Conservation (phyloP, 108 stramenopile genomes). For the Epithemia pelagica region DNA sequence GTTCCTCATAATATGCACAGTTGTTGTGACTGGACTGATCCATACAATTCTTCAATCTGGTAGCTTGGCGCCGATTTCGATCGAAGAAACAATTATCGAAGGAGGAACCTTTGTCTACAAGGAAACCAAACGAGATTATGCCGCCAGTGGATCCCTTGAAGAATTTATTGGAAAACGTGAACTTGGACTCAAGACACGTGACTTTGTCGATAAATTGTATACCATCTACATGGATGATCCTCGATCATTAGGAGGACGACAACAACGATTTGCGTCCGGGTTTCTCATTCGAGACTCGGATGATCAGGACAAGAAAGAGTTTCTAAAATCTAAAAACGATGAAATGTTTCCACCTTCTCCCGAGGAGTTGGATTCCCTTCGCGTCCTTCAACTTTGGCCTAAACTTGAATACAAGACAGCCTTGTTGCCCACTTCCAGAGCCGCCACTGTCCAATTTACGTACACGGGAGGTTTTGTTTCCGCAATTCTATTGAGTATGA, state of each 20-base stretch:
- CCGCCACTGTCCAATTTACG: constrained; percentile 51
- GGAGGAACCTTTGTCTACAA: constrained; percentile 69
- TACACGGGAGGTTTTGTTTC: constrained; percentile 68
- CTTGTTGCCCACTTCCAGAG: constrained; percentile 49
- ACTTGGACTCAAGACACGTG: constrained; percentile 22
- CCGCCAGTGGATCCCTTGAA: constrained; percentile 31
- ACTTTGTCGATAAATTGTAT: constrained; percentile 45
- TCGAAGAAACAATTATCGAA: constrained; percentile 39
- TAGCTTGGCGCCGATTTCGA: constrained; percentile 28
- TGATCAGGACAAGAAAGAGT: not conserved
- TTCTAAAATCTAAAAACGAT: constrained; percentile 6
- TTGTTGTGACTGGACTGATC: constrained; percentile 25
- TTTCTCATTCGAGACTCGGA: constrained; percentile 15
- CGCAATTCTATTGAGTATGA: constrained; percentile 39
- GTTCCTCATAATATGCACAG: constrained; percentile 40
- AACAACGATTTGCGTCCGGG: constrained; percentile 51
- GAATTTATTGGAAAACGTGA: constrained; percentile 21
- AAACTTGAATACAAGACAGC: constrained; percentile 18
- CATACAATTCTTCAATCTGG: constrained; percentile 40
- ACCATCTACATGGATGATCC: constrained; percentile 60
- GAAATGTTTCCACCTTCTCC: constrained; percentile 2
- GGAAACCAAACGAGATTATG: constrained; percentile 51
- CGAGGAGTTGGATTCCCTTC: constrained; percentile 10
- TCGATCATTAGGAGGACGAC: constrained; percentile 29
- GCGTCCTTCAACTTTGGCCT: constrained; percentile 13